Base-by-base conservation (phyloP, 78 protist genomes). In the Monosiga brevicollis region DNA sequence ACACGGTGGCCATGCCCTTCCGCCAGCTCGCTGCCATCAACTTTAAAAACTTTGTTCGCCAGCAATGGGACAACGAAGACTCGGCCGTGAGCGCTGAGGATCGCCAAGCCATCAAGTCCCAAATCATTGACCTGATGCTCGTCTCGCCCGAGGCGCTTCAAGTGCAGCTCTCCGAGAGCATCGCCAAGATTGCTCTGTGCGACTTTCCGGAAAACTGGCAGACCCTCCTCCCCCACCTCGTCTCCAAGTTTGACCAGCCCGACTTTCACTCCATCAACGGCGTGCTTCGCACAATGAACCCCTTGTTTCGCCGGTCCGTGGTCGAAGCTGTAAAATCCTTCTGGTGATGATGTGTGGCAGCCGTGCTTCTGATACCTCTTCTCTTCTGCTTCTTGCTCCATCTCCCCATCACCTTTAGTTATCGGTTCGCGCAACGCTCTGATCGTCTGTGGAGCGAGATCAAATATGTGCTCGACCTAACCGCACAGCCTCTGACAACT, bases 201-300 rank as follows among this genome's bases (percentile, higher is more conserved):
- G 83, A 79, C 73, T 79, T 41, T 72, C 83, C 83, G 2, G 83
- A 79, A 6, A 15, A 36, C 40, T 79, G 83, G 83, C 83, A 38
- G 38, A 34, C 38, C 73, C 83, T 79, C 38, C 41, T 79, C 73
- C 83, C 83, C 54, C 9, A 34, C 32, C 71, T 79, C 32, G 71
- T 79, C 37, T 29, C 10, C 26, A 36, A 79, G 22, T 26, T 79
- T 23, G 71, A 36, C 10, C 11, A 11, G 73, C 38, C 34, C 73
- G 83, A 79, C 54, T 38, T 79, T 35, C 38, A n/a, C 54, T 10
- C 41, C 40, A 79, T 79, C 38, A 79, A 79, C 71, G 83, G 83
- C 26, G 83, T 79, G 36, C 73, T 79, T 9, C 83, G 71, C 39
- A 42, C 83, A 9, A 72, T 72, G 11, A n/a, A 38, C 70, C 26